phyloP scores from a whole-genome alignment of 345 rosid genomes.

The Aurinia saxatilis region DNA sequence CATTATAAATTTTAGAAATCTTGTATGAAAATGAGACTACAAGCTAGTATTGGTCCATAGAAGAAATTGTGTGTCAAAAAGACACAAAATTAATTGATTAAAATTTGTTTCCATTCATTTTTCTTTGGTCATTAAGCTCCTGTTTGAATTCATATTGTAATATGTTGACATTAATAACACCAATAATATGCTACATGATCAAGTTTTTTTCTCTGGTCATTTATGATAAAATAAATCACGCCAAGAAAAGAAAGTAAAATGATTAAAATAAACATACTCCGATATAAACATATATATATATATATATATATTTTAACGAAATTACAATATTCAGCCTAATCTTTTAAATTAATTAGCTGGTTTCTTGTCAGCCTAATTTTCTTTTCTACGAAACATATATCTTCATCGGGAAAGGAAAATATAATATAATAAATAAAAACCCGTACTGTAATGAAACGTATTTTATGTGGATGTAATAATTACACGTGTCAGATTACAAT shows the following conservation, averaged over 20 bases:
- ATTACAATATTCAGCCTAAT: conserved; percentile 1
- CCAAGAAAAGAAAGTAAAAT: neutral
- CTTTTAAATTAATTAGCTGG: neutral
- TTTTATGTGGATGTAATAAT: conserved; percentile 20
- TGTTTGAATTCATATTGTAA: too few relatives aligned
- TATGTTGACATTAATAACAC: too few relatives aligned
- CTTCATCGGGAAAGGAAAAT: neutral
- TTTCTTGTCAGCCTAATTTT: conserved; percentile 27
- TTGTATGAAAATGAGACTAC: neutral
- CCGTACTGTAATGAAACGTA: neutral
- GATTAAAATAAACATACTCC: neutral
- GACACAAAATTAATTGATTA: neutral
- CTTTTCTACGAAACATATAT: neutral
- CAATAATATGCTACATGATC: too few relatives aligned
- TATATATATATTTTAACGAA: too few relatives aligned
- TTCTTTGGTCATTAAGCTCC: too few relatives aligned
- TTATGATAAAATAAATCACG: too few relatives aligned
- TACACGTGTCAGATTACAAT: conserved; percentile 34
- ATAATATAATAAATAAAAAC: neutral
- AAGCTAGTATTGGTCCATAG: neutral
- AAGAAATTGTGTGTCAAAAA: neutral
- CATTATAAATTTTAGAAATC: neutral
- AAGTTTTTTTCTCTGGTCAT: too few relatives aligned
- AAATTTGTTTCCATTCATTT: too few relatives aligned
- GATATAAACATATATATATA: too few relatives aligned